These are phyloP conservation scores for Willaertia magna DNA, from an alignment of 208 protist genomes.

Conservation along the genomic window DNA sequence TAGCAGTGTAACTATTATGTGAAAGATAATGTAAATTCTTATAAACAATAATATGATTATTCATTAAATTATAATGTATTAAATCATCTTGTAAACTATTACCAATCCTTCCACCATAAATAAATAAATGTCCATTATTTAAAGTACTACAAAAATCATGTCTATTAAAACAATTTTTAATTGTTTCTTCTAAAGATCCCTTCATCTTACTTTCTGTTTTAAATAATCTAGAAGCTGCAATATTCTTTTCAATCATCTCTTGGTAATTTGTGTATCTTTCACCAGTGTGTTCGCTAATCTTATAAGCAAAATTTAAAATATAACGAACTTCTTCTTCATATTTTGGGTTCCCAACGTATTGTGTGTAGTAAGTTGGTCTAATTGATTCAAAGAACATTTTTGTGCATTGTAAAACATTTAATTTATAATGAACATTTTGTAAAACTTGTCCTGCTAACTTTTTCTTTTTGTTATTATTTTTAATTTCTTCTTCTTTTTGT, in stretches of 20 bases:
- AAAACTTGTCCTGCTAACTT: background rate
- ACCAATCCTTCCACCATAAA: background rate
- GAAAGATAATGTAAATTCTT: background rate
- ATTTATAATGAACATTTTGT: background rate
- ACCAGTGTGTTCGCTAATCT: background rate
- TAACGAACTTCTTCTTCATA: background rate
- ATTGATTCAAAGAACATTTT: background rate
- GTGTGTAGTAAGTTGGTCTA: background rate
- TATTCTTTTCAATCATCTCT: background rate
- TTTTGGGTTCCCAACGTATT: background rate
- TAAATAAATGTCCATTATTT: background rate
- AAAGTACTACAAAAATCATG: background rate
- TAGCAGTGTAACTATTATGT: background rate
- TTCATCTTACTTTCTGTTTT: background rate
- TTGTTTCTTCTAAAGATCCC: background rate
- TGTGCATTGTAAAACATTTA: background rate
- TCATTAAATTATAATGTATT: background rate
- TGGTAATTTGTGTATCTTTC: background rate
- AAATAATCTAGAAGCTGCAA: background rate
- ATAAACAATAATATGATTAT: background rate
- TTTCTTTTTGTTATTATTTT: background rate
- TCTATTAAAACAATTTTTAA: background rate
- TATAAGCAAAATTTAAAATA: background rate
- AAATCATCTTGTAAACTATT: background rate
- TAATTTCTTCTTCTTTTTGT: too few species aligned